A percentile compares a stretch with the other conserved stretches of the same genome.
phyloP scores from a whole-genome alignment of 192 early-diverging fungal genomes.

The Pilobolus umbonatus region DNA sequence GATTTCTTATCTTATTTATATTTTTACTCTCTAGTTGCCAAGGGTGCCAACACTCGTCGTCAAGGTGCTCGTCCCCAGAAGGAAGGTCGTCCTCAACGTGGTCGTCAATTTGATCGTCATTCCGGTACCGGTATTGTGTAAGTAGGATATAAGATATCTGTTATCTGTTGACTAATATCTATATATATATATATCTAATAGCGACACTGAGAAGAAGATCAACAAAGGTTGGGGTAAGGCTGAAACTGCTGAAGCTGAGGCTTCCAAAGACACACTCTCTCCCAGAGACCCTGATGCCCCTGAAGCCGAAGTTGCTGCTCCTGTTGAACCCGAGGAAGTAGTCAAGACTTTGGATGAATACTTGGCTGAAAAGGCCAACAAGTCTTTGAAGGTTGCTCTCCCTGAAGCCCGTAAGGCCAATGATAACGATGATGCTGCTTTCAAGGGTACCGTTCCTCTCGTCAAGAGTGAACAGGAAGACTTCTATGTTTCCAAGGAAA shows the following conservation, averaged over 20 bases:
- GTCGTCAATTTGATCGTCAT: slow-evolving; percentile 85
- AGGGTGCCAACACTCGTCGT: slow-evolving; percentile 44
- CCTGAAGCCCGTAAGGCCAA: slow-evolving; percentile 76
- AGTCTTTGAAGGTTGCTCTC: slow-evolving; percentile 51
- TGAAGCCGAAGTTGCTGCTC: slow-evolving; percentile 35
- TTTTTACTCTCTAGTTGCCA: slow-evolving; percentile 28
- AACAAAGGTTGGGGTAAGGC: slow-evolving; percentile 77
- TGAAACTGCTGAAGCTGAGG: slow-evolving; percentile 51
- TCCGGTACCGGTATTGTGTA: slow-evolving; percentile 66
- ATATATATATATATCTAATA: slow-evolving; percentile 1
- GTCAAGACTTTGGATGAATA: slow-evolving; percentile 88
- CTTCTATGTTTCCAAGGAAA: slow-evolving; percentile 60
- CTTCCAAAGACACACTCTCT: slow-evolving; percentile 18
- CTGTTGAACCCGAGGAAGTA: slow-evolving; percentile 71
- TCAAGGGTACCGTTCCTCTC: slow-evolving; percentile 73
- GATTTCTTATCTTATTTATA: slow-evolving; percentile 4
- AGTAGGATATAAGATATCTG: slow-evolving; percentile 1
- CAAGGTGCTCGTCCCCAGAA: slow-evolving; percentile 32
- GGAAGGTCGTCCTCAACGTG: slow-evolving; percentile 38
- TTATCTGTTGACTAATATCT: not conserved
- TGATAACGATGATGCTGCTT: slow-evolving; percentile 74
- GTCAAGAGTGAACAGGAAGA: slow-evolving; percentile 69
- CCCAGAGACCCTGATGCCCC: slow-evolving; percentile 30
- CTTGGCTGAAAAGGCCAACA: slow-evolving; percentile 65
- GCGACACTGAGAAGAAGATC: slow-evolving; percentile 90